These are phyloP conservation scores for Diaporthe sp. DNA, from an alignment of 2,329 filamentous ascomycete genomes.

Conservation along the genomic window DNA sequence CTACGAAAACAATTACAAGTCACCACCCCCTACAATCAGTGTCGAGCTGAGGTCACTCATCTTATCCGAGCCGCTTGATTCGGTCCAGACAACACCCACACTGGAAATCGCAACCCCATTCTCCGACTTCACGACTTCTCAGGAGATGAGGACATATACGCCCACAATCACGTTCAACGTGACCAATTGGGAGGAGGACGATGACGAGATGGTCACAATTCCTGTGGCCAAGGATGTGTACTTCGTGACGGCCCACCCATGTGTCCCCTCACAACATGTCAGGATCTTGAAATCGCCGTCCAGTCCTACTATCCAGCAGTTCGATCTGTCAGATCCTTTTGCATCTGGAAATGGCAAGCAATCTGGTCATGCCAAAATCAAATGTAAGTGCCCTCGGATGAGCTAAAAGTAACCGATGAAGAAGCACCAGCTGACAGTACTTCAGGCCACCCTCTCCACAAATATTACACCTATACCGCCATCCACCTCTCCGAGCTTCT, in stretches of 20 bases:
- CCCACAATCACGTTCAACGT: conserved; percentile 59
- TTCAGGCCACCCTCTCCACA: conserved; percentile 73
- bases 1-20: conserved; percentile 66
- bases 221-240: conserved; percentile 70
- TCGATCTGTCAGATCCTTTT: conserved; percentile 63
- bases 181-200: conserved; percentile 56
- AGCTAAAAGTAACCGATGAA: not conserved
- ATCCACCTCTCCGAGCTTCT: conserved; percentile 72
- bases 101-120: conserved; percentile 54
- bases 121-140: conserved; percentile 51
- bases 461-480: conserved; percentile 71
- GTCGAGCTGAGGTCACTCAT: conserved; percentile 67
- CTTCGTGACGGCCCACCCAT: conserved; percentile 77
- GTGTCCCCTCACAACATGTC: conserved; percentile 69
- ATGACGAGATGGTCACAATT: conserved; percentile 57
- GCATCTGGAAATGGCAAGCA: conserved; percentile 56
- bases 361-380: conserved; percentile 62
- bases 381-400: conserved; percentile 54
- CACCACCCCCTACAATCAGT: conserved; percentile 61
- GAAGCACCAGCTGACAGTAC: not conserved
- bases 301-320: conserved; percentile 71
- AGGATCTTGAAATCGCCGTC: conserved; percentile 71
- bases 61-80: conserved; percentile 60
- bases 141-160: conserved; percentile 55
- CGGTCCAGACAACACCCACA: conserved; percentile 60